phyloP scores from a whole-genome alignment of 345 rosid genomes.

The Melaleuca quinquenervia region DNA sequence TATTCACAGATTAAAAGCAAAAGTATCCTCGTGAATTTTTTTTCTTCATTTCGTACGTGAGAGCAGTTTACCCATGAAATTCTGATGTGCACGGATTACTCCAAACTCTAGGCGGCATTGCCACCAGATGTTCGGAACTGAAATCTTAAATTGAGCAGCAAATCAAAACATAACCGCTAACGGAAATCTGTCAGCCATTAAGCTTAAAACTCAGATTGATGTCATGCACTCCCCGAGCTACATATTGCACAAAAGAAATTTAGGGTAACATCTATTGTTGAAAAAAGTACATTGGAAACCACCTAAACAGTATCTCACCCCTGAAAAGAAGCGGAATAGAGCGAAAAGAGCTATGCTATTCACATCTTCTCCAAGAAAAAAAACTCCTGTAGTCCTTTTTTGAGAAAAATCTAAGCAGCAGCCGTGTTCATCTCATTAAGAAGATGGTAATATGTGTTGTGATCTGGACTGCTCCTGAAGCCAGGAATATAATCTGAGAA shows the following conservation, averaged over 20 bases:
- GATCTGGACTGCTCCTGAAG: constrained; percentile 53
- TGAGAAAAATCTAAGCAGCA: constrained; percentile 1
- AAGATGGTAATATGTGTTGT: constrained; percentile 39
- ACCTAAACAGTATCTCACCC: background rate
- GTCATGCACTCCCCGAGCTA: background rate
- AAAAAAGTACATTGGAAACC: background rate
- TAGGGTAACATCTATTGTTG: background rate
- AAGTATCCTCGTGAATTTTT: background rate
- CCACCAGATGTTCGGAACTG: background rate
- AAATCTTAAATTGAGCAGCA: background rate
- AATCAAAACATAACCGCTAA: background rate
- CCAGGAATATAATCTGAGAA: constrained; percentile 72
- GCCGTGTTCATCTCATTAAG: constrained; percentile 55
- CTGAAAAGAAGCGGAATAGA: background rate
- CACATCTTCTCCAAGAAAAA: background rate
- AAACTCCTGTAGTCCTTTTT: background rate
- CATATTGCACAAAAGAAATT: background rate
- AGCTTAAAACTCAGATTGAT: background rate
- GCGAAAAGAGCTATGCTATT: background rate
- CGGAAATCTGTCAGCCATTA: background rate
- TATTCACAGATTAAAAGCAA: background rate
- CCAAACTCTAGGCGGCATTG: background rate
- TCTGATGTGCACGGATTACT: background rate
- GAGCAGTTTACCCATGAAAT: background rate
- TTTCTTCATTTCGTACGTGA: background rate